Evolutionary conservation across 371 early-diverging fungal species (phyloP), one percentile per base, ranked within the genome.

Genomic region (Phascolomyces articulosus): DNA sequence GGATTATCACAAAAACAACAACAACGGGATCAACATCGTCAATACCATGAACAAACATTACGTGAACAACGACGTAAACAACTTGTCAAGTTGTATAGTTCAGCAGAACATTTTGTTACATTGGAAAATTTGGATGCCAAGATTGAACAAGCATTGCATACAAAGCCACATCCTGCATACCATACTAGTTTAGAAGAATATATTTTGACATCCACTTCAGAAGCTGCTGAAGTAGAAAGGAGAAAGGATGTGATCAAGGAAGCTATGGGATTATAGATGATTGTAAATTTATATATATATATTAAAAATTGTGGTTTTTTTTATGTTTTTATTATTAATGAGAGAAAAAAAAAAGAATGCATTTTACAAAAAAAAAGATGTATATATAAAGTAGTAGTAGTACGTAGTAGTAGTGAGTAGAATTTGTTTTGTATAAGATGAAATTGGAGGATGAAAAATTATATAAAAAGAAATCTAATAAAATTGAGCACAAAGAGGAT

Each of bases 111-210:
- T 40, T 82, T 82, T 68, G 75, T 82, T 44, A 82, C 82, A 28
- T 61, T 75, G 47, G 82, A 82, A 4, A 82, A 82, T 49, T 64
- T 82, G 61, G 82, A 82, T 60, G 75, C 64, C 15, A 71, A 67
- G 40, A 61, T 82, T 7, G 75, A 77, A 56, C 63, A 63, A n/a
- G 62, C 71, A 7, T 31, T 82, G 40, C 31, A 59, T 53, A 64
- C 67, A 58, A 51, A 62, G 31, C 63, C 61, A 15, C 27, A 61
- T 58, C 58, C 68, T 24, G 51, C 67, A 34, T 71, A 68, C 57
- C 68, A 66, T 18, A 60, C 60, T n/a, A 69, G 60, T 16, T 55
- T 75, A 20, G 66, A 72, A 24, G 78, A 80, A 40, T 72, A 75
- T 44, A 68, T 77, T 60, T 60, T 66, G 23, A 72, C 67, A 18